Evolutionary conservation across 371 early-diverging fungal genomes (phyloP).

Genomic region (Mortierella sp.): DNA sequence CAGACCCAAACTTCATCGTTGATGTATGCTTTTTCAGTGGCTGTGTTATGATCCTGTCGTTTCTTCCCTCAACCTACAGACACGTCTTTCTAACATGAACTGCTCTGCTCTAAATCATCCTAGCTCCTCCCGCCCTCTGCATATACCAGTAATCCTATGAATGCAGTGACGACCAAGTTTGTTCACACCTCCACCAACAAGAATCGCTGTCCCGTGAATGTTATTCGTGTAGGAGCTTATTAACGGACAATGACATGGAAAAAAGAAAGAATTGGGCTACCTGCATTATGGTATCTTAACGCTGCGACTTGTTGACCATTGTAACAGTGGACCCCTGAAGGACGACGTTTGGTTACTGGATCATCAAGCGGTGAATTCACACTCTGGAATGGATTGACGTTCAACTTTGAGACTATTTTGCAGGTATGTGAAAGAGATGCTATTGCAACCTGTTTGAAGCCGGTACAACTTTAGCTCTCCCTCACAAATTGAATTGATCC

Average conservation of each 20-base stretch:
- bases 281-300: too few species aligned
- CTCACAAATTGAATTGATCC: too few species aligned
- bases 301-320: too few species aligned
- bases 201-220: conserved; percentile 95
- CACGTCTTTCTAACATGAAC: too few species aligned
- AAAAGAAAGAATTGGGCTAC: too few species aligned
- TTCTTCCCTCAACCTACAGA: too few species aligned
- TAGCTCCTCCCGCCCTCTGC: conserved; percentile 84
- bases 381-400: conserved; percentile 98
- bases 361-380: conserved; percentile 99
- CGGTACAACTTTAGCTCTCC: not conserved
- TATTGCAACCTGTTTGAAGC: not conserved
- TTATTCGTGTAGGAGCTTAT: conserved; percentile 79
- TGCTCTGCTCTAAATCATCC: too few species aligned
- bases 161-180: conserved; percentile 91
- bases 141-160: conserved; percentile 81
- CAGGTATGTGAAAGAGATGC: conserved; percentile 68
- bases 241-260: too few species aligned
- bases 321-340: conserved; percentile 97
- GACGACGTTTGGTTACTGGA: conserved; percentile 97
- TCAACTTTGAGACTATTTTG: conserved; percentile 99
- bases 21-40: conserved; percentile 66
- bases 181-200: conserved; percentile 99
- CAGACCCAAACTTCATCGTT: conserved; percentile 88
- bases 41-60: not conserved